These are phyloP conservation scores for Plenodomus lindquistii DNA, from an alignment of 2,329 filamentous ascomycete genomes.

Conservation along the genomic window DNA sequence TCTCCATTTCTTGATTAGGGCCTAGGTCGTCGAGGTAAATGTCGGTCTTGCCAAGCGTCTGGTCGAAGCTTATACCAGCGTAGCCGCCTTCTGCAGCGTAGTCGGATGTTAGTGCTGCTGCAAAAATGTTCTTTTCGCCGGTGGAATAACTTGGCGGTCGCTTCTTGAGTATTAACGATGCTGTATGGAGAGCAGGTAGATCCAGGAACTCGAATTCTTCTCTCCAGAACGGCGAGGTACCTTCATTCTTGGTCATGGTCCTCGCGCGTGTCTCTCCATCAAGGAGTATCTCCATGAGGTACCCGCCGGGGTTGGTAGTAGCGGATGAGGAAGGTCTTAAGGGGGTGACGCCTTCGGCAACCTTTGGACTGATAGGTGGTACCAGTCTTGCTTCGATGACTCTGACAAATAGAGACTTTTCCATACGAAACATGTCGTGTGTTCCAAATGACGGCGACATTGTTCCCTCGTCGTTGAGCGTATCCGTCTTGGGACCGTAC, in stretches of 20 bases:
- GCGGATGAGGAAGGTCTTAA: conserved; percentile 39
- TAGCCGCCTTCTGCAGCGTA: conserved; percentile 48
- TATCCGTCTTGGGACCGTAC: conserved; percentile 67
- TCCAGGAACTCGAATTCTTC: conserved; percentile 80
- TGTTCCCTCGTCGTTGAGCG: conserved; percentile 45
- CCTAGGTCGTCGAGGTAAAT: conserved; percentile 79
- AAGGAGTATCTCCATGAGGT: conserved; percentile 77
- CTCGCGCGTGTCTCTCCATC: conserved; percentile 79
- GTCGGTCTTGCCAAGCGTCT: conserved; percentile 73
- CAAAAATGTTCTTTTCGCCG: conserved; percentile 43
- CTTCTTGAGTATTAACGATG: conserved; percentile 74
- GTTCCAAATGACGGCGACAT: conserved; percentile 46
- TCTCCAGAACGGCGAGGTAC: conserved; percentile 78
- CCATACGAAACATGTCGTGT: conserved; percentile 68
- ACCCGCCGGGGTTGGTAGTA: conserved; percentile 60
- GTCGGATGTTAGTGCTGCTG: conserved; percentile 35
- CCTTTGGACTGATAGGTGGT: conserved; percentile 44
- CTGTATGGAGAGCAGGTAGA: conserved; percentile 69
- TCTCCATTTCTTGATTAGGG: conserved; percentile 75
- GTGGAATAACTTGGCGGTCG: conserved; percentile 48
- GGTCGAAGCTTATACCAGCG: conserved; percentile 53
- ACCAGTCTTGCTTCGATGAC: conserved; percentile 65
- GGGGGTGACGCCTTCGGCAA: conserved; percentile 31
- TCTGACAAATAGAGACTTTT: conserved; percentile 62
- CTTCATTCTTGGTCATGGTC: conserved; percentile 72